Percentiles rank a stretch among this genome's conserved stretches.
These are phyloP conservation scores for Lactarius indigo DNA, from an alignment of 768 basidiomycete species.

Conservation along the genomic window DNA sequence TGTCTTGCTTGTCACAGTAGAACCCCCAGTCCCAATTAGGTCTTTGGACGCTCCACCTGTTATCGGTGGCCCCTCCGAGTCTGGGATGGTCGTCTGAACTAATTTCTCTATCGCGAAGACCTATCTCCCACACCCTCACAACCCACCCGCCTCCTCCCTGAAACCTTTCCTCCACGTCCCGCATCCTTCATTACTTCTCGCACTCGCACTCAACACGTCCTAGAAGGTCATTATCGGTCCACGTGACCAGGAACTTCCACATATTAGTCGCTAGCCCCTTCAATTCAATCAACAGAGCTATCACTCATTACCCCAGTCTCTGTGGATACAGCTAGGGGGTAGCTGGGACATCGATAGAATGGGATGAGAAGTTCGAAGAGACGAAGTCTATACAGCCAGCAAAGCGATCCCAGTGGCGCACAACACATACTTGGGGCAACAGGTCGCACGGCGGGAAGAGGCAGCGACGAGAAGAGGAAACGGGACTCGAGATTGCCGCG, in stretches of 20 bases:
- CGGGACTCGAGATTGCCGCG: conserved; percentile 12
- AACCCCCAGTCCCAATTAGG: too few relatives aligned
- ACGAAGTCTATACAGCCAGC: conserved; percentile 9
- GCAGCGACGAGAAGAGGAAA: conserved; percentile 9
- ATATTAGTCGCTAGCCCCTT: not conserved
- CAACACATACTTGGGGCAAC: conserved; percentile 7
- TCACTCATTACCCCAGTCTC: not conserved
- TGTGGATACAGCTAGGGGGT: not conserved
- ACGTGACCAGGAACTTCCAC: conserved; percentile 3
- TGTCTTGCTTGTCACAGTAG: not conserved
- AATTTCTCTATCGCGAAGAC: not conserved
- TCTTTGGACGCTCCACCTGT: not conserved
- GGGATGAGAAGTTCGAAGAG: not conserved
- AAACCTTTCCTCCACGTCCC: not conserved
- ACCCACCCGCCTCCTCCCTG: not conserved
- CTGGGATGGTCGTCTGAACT: not conserved
- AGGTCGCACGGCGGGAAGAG: conserved; percentile 10
- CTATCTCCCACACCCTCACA: not conserved
- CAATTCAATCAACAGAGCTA: not conserved
- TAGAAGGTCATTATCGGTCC: not conserved
- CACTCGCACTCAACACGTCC: not conserved
- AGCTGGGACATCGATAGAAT: not conserved
- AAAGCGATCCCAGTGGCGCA: not conserved
- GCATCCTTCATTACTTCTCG: not conserved
- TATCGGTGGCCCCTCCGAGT: too few relatives aligned